Evolutionary conservation across 495 filamentous ascomycete species (phyloP), one percentile per base, ranked within the genome.

Genomic region (Aspergillus sparsus): DNA sequence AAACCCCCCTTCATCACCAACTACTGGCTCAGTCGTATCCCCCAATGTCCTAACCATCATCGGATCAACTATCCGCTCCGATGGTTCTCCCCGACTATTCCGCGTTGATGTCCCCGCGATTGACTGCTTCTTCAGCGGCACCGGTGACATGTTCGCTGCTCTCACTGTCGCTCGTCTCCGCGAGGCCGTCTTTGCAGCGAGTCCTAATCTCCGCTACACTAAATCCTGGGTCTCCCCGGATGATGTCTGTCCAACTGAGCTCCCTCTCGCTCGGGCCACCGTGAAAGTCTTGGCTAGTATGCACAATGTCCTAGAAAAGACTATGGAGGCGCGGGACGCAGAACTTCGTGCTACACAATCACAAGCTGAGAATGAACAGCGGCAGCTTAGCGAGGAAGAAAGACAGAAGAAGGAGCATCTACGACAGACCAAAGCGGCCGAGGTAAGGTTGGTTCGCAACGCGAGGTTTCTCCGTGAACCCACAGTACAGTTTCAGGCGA

Each of bases 91-190:
- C 1, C 88, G 93, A 7, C 77, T 89, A 50, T 97, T 97, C 82
- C 83, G 87, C 59, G 83, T 98, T 68, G 83, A 89, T 54, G 87
- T 97, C 53, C 91, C 93, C 1, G 84, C 89, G 6, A 85, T 98
- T 54, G 88, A 96, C 67, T 89, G 89, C 72, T 95, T 91, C 80
- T 98, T 97, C 73, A 91, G 87, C 68, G 94, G 94, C 31, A 97
- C 94, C 1, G 94, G 94, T 12, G 94, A 98, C 77, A 97, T 98
- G 92, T 97, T 98, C 71, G 92, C 94, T 42, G 93, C 95, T 21
- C 77, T 97, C 54, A 93, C 87, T 51, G 83, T 96, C 2, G 90
- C 90, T 27, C 87, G 94, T n/a, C 84, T 98, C 56, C 86, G 93
- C 62, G 92, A 97, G 78, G 90, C 89, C 6, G 85, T 88, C 13